Evolutionary conservation across 306 rosid species (phyloP), one percentile per base, ranked within the genome.

Genomic region (Corylus avellana): DNA sequence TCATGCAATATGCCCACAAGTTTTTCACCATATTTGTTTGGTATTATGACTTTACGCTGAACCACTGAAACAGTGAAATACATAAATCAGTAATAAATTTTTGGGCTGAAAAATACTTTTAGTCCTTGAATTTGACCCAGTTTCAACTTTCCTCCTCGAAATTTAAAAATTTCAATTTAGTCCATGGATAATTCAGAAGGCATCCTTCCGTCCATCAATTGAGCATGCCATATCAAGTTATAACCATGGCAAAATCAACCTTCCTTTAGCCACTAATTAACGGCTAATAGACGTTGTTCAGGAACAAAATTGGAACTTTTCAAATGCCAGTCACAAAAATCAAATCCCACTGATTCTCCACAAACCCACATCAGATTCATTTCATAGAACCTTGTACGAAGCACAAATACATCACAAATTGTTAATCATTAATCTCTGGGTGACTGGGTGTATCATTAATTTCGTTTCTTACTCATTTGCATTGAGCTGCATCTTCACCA

Each of bases 1-100:
- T 94, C 96, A 76, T 94, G 96, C 58, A 92, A 78, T 10, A 94
- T 58, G 56, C 98, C 97, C 57, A 90, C 94, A 35, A 92, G 87
- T 22, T 90, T 90, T 69, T 83, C 89, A 29, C 89, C 93, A 72
- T 81, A 42, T 69, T 90, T 92, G 86, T 89, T 89, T 50, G 89
- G 80, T 77, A 92, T 80, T 63, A 79, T 63, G 67, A 94, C 80
- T 76, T 53, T 94, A 74, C 77, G 70, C 74, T 51, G 78, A 10
- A 55, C 53, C 79, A 80, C 97, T 89, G 82, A 82, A 57, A 81
- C 37, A 75, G 42, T 25, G 70, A 32, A 74, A 74, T 63, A 70
- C 70, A 50, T 67, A 69, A 69, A 50, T 70, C 55, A 44, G 22
- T 35, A 76, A 54, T 32, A 66, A 66, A 54, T 22, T 58, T 53